phyloP scores from a whole-genome alignment of 2,329 filamentous ascomycete genomes.

The Amylocarpus encephaloides region DNA sequence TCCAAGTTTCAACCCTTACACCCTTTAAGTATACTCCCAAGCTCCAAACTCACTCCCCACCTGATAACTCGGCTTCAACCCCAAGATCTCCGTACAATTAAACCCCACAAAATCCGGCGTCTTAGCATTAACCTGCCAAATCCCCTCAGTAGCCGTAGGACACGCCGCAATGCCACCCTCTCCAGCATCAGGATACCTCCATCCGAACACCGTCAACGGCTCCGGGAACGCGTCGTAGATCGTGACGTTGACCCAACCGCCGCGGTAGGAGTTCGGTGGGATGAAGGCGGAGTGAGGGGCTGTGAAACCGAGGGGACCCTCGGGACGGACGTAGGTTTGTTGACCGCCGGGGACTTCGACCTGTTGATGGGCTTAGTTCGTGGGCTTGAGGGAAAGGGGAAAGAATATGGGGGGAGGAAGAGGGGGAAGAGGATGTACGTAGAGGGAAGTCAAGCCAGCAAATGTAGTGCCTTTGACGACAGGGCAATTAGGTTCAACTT shows the following conservation, averaged over 20 bases:
- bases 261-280: slow-evolving; percentile 43
- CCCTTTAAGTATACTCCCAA: background rate
- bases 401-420: background rate
- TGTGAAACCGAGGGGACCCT: slow-evolving; percentile 51
- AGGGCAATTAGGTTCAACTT: slow-evolving; percentile 12
- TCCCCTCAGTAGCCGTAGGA: slow-evolving; percentile 19
- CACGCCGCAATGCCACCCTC: slow-evolving; percentile 27
- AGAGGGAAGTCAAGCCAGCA: slow-evolving; percentile 9
- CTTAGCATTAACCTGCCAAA: slow-evolving; percentile 27
- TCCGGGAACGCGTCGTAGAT: slow-evolving; percentile 4
- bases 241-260: slow-evolving; percentile 40
- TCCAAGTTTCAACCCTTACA: background rate
- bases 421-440: slow-evolving; percentile 4
- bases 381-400: too few relatives aligned
- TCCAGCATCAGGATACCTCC: background rate
- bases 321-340: slow-evolving; percentile 48
- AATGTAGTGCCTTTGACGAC: slow-evolving; percentile 11
- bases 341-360: slow-evolving; percentile 58
- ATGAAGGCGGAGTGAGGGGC: slow-evolving; percentile 46
- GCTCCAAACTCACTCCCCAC: background rate
- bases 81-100: slow-evolving; percentile 25
- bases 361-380: slow-evolving; percentile 16
- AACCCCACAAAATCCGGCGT: slow-evolving; percentile 25
- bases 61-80: slow-evolving; percentile 3
- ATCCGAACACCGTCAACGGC: background rate